phyloP scores from a whole-genome alignment of 345 rosid genomes.

The Eucalyptus leucophloia region DNA sequence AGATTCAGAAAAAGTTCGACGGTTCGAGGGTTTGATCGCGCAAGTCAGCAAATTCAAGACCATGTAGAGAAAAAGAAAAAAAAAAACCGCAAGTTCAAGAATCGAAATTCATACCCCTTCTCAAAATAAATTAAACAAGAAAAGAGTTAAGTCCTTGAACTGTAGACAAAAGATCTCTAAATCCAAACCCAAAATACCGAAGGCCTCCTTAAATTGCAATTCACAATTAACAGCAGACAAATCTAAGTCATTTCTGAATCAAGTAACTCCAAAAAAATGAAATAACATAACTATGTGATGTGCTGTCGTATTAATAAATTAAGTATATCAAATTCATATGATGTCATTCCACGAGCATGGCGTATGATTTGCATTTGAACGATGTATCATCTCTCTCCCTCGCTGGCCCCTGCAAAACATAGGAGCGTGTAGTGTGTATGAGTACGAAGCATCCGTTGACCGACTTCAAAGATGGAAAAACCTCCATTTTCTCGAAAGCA shows the following conservation, averaged over 20 bases:
- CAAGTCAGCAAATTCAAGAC: background rate
- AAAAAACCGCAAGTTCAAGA: too few species aligned
- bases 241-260: background rate
- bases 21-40: background rate
- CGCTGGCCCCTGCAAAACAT: background rate
- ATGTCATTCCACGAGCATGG: background rate
- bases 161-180: background rate
- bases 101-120: background rate
- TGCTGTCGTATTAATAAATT: fast-evolving
- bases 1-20: background rate
- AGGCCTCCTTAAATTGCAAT: background rate
- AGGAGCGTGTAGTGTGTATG: background rate
- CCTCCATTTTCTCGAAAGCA: background rate
- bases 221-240: fast-evolving
- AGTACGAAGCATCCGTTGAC: background rate
- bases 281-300: background rate
- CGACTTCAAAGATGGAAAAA: background rate
- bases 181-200: fast-evolving
- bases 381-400: background rate
- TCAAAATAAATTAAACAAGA: background rate
- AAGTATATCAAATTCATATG: fast-evolving
- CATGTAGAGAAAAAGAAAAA: fast-evolving
- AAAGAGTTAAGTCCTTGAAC: background rate
- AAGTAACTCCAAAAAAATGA: fast-evolving
- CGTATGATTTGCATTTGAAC: background rate